These are phyloP conservation scores for Abelmoschus esculentus DNA, from an alignment of 345 rosid species.

Conservation along the genomic window DNA sequence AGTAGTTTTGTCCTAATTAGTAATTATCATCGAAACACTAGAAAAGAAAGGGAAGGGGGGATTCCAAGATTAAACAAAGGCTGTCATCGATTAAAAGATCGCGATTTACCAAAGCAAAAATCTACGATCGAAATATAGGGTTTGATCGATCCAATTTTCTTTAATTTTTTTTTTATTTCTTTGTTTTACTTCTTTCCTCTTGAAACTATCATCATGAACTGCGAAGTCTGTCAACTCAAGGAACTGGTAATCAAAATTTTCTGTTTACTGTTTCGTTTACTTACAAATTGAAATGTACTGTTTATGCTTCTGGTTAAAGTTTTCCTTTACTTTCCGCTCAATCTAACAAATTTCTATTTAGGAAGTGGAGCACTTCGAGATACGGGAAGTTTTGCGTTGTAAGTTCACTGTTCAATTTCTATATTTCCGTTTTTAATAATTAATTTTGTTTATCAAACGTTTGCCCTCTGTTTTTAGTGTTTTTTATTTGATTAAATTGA, in stretches of 20 bases:
- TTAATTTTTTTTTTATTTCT: background rate
- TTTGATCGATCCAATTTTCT: background rate
- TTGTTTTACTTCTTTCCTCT: background rate
- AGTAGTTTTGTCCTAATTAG: background rate
- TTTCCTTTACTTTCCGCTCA: background rate
- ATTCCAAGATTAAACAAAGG: background rate
- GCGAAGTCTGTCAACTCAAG: constrained; percentile 88
- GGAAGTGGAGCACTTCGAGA: constrained; percentile 86
- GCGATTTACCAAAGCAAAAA: background rate
- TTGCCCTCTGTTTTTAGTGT: background rate
- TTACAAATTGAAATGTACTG: background rate
- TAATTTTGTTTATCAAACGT: background rate
- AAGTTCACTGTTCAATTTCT: constrained; percentile 24
- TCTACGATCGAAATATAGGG: background rate
- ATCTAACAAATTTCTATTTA: constrained; percentile 15
- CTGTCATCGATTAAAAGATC: background rate
- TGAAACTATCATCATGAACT: constrained; percentile 45
- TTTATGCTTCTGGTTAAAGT: constrained; percentile 9
- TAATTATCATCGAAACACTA: background rate
- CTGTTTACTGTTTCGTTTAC: background rate
- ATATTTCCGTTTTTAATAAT: background rate
- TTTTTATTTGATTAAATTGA: background rate
- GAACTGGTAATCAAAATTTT: constrained; percentile 52
- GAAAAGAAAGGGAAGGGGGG: background rate
- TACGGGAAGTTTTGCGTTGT: constrained; percentile 85